Percentiles rank a stretch among this genome's conserved stretches.
Conservation (phyloP, 257 asterid genomes). For the Sherardia arvensis region DNA sequence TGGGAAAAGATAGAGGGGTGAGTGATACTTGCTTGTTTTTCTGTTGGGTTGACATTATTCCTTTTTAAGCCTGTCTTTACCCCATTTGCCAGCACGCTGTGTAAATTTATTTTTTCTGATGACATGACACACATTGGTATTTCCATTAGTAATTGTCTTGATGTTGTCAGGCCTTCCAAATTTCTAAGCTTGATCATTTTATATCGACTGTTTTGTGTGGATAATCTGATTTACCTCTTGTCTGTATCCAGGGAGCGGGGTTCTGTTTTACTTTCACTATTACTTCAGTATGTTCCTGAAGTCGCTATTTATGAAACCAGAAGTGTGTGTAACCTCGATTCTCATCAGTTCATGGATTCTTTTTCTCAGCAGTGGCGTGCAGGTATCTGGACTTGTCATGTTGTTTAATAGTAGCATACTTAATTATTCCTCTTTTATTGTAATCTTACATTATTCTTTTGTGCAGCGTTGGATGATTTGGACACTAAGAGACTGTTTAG, state of each 20-base stretch:
- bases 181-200: not conserved
- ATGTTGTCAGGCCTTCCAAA: not conserved
- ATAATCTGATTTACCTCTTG: constrained; percentile 13
- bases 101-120: not conserved
- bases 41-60: not conserved
- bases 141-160: not conserved
- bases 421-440: not conserved
- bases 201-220: not conserved
- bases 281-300: constrained; percentile 46
- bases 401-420: constrained; percentile 2
- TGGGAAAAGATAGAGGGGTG: not conserved
- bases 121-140: not conserved
- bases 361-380: constrained; percentile 28
- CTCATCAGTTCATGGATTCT: constrained; percentile 32
- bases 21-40: not conserved
- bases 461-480: constrained; percentile 56
- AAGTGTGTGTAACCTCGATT: constrained; percentile 24
- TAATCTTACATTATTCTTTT: constrained; percentile 9
- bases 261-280: constrained; percentile 48
- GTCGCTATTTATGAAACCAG: constrained; percentile 19
- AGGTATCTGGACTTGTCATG: constrained; percentile 32
- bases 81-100: not conserved
- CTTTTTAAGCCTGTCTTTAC: too few species aligned
- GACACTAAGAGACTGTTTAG: constrained; percentile 34
- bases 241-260: constrained; percentile 62